phyloP scores from a whole-genome alignment of 495 filamentous ascomycete species.

The Penicillium taxi region DNA sequence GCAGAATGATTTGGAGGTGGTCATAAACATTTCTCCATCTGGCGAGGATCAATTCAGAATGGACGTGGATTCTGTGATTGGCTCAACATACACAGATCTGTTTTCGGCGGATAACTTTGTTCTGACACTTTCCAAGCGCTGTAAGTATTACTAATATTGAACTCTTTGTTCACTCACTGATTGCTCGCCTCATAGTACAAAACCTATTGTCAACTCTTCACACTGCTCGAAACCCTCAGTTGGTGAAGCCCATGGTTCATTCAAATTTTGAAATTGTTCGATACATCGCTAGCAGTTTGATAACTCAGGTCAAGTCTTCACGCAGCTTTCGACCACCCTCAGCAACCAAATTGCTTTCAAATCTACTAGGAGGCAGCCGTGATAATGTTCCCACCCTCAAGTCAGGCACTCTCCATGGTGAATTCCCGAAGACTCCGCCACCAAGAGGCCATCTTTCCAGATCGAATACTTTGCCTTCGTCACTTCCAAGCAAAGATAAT shows the following conservation, averaged over 20 bases:
- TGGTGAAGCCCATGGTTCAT: constrained; percentile 47
- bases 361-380: constrained; percentile 56
- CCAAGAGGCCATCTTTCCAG: constrained; percentile 27
- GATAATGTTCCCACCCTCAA: constrained; percentile 30
- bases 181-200: constrained; percentile 10
- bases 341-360: constrained; percentile 85
- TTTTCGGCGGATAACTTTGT: constrained; percentile 60
- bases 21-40: constrained; percentile 28
- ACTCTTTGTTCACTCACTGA: constrained; percentile 5
- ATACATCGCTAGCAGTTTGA: constrained; percentile 55
- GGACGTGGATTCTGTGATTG: constrained; percentile 54
- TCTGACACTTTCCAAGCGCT: constrained; percentile 57
- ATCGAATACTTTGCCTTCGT: constrained; percentile 35
- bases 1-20: constrained; percentile 28
- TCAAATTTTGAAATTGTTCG: constrained; percentile 63
- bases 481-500: constrained; percentile 26
- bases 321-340: constrained; percentile 63
- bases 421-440: constrained; percentile 34
- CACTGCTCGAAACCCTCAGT: constrained; percentile 55
- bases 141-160: constrained; percentile 52
- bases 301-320: constrained; percentile 47
- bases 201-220: constrained; percentile 62
- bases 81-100: constrained; percentile 56
- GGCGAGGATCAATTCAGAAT: constrained; percentile 45
- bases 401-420: constrained; percentile 30